Base-by-base conservation (phyloP, 352 stramenopile species). In the Plasmopara halstedii region DNA sequence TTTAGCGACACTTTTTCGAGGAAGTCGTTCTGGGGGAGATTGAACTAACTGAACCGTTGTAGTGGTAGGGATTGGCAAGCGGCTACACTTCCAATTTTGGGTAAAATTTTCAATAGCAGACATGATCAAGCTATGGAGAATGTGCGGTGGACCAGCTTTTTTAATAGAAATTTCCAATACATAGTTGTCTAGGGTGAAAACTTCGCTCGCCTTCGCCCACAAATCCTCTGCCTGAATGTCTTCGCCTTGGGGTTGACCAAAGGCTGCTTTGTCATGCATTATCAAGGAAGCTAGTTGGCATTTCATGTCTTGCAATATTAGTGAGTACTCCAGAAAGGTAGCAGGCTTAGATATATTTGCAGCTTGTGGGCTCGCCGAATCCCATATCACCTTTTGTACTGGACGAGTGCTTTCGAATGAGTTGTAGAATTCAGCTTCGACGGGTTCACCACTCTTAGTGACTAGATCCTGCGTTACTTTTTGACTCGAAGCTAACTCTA, bases 1-100 rank as follows among this genome's bases (percentile, higher is more conserved):
- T 10, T 57, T 67, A 29, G 67, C 42, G 1, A 90, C 51, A 3
- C 68, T 58, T 27, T 85, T 77, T 1, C 83, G 66, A 6, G 74
- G 37, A 43, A 83, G 83, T 0, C 85, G 70, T 22, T 83, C 67
- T 1, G 61, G 61, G 7, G 86, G 83, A 9, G 73, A 62, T 26
- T 70, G 73, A n/a, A 96, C 46, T 18, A 96, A 61, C 50, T 95
- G 85, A 37, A 73, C 81, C 39, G 82, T 85, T n/a, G 60, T 58
- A 29, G 85, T 25, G 0, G 47, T 27, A 14, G 82, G 85, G n/a
- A 95, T 51, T 0, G 50, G 37, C 1, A 95, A 54, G 33, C 85
- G 61, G 21, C 58, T 83, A 4, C 64, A 58, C 21, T 85, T 76
- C 6, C 90, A 43, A 42, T 90, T 78, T 8, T 70, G 74, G 33